phyloP scores from a whole-genome alignment of 148 eudicot genomes.

The Rhododendron henanense region DNA sequence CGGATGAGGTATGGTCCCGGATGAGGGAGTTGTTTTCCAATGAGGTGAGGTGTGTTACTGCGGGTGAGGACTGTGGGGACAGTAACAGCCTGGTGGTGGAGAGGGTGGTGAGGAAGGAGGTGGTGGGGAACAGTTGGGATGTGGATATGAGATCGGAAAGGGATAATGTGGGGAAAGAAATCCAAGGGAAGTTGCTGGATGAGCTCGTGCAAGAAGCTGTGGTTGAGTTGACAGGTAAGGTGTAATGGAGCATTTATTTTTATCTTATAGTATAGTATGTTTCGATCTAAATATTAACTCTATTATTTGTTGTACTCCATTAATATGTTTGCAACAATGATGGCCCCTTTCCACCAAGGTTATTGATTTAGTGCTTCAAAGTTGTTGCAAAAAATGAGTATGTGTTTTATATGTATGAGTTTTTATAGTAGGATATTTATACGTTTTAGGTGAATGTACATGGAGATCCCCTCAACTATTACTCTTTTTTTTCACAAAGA shows the following conservation, averaged over 20 bases:
- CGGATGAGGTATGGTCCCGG: constrained; percentile 54
- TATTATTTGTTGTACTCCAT: constrained; percentile 7
- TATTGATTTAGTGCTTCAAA: constrained; percentile 11
- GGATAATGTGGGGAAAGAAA: constrained; percentile 54
- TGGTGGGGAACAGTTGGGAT: constrained; percentile 70
- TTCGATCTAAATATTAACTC: neutral
- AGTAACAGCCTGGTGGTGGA: constrained; percentile 58
- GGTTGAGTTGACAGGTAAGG: constrained; percentile 48
- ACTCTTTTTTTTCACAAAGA: too few species aligned
- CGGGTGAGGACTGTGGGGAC: constrained; percentile 36
- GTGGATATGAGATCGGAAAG: constrained; percentile 46
- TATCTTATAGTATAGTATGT: neutral
- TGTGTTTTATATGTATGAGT: neutral
- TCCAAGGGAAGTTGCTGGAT: constrained; percentile 65
- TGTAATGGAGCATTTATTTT: constrained; percentile 22
- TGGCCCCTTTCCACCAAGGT: constrained; percentile 1
- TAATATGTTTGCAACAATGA: constrained; percentile 9
- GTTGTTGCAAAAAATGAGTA: constrained; percentile 5
- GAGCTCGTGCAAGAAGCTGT: constrained; percentile 75
- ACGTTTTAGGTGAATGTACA: too few species aligned
- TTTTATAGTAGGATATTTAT: neutral
- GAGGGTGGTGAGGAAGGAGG: constrained; percentile 66
- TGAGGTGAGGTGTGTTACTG: constrained; percentile 31
- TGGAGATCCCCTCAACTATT: too few species aligned
- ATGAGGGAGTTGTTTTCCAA: constrained; percentile 56